A percentile compares a stretch with the other conserved stretches of the same genome.
Conservation (phyloP, 164 flowering plant species). For the Vitis rotundifolia region DNA sequence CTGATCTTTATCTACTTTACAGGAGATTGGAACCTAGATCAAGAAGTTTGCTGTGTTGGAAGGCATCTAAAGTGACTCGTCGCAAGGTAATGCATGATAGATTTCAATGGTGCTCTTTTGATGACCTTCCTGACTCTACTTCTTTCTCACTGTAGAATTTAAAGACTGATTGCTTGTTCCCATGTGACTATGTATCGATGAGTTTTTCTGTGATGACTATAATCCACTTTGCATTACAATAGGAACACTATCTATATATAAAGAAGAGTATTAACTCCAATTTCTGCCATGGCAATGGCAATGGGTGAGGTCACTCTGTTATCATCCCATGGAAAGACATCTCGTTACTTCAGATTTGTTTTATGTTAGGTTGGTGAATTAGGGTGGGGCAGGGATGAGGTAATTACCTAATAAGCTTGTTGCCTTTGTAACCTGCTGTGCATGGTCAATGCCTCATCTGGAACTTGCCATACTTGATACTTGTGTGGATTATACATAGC, state of each 20-base stretch:
- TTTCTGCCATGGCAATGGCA: background rate
- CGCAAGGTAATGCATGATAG: constrained; percentile 54
- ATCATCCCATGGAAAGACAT: background rate
- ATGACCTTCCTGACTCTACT: background rate
- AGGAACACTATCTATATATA: background rate
- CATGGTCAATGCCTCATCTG: too few species aligned
- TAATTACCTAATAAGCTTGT: background rate
- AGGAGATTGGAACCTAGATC: constrained; percentile 91
- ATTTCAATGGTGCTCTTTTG: background rate
- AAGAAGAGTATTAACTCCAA: background rate
- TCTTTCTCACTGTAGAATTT: too few species aligned
- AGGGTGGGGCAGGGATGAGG: background rate
- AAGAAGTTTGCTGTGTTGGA: constrained; percentile 92
- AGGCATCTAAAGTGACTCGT: constrained; percentile 57
- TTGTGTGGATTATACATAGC: background rate
- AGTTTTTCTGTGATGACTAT: background rate
- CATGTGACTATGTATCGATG: too few species aligned
- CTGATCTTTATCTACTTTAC: constrained; percentile 23
- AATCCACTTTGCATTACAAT: background rate
- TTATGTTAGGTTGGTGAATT: background rate
- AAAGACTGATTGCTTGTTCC: too few species aligned
- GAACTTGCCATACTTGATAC: too few species aligned
- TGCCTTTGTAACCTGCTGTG: background rate
- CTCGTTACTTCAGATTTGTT: background rate
- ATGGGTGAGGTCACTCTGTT: background rate